Percentiles rank a stretch among this genome's conserved stretches.
phyloP scores from a whole-genome alignment of 2,329 filamentous ascomycete genomes.

The Graphilbum sp. region DNA sequence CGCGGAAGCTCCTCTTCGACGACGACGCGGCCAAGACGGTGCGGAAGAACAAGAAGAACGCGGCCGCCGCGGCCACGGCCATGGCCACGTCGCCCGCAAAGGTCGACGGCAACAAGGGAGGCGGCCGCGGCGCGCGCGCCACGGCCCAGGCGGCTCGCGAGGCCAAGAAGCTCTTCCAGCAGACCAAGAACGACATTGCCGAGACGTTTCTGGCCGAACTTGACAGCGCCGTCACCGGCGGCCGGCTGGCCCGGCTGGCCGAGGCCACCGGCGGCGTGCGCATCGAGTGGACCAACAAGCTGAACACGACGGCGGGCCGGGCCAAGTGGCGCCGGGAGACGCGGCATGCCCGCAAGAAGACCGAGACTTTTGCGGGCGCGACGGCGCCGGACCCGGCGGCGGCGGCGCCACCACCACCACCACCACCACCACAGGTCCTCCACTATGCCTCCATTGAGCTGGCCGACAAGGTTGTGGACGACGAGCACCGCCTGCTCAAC shows the following conservation, averaged over 20 bases:
- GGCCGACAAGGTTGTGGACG: constrained; percentile 72
- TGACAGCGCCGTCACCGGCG: constrained; percentile 46
- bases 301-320: constrained; percentile 63
- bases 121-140: constrained; percentile 9
- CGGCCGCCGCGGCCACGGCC: background rate
- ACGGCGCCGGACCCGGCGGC: too few species aligned
- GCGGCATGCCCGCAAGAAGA: background rate
- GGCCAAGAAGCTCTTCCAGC: constrained; percentile 44
- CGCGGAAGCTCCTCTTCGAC: constrained; percentile 15
- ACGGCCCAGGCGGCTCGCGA: constrained; percentile 19
- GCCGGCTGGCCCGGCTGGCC: constrained; percentile 41
- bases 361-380: too few species aligned
- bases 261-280: constrained; percentile 51
- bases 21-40: constrained; percentile 6
- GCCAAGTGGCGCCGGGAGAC: constrained; percentile 56
- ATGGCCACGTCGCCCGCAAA: constrained; percentile 8
- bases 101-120: constrained; percentile 7
- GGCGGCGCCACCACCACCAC: constrained; percentile 7
- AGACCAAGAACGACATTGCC: constrained; percentile 45
- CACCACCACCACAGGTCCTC: constrained; percentile 15
- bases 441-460: constrained; percentile 73
- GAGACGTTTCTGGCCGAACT: constrained; percentile 49
- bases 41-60: background rate
- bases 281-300: constrained; percentile 59
- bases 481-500: constrained; percentile 63